Base-by-base conservation (phyloP, 208 protist species). In the Crithidia expoeki region DNA sequence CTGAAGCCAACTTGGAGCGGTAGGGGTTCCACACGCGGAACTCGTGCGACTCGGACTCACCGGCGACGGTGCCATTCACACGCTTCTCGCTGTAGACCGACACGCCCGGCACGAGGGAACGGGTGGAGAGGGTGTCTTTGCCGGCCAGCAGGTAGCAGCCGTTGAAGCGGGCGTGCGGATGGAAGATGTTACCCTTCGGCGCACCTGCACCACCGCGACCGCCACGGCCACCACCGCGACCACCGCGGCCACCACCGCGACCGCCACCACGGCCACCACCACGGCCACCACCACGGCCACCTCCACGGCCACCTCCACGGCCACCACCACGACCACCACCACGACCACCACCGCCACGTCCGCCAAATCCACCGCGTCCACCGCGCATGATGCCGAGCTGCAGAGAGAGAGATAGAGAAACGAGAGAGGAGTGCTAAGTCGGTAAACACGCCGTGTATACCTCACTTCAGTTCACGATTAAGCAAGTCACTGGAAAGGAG, bases 11-110 rank as follows among this genome's bases (percentile, higher is more conserved):
- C 94, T 99, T 99, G n/a, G 98, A 99, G 60, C 99, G 86, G 96
- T 99, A 99, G 17, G 99, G 99, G 85, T 99, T 99, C 99, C 99
- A 99, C 34, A 99, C 93, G 72, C 99, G 97, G 89, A 99, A 99
- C 90, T 99, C 99, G 67, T 99, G 97, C 84, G 99, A 99, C 46
- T 98, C 92, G 51, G 94, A 95, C 23, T 88, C 86, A 66, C 80
- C 79, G 58, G 90, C 81, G 28, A 84, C 82, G n/a, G 82, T 79
- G n/a, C 86, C 89, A 65, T 93, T 81, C 61, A 99, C 97, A 46
- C 99, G 88, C 88, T 99, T 99, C 87, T 99, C 99, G 27, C 98
- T 98, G 80, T 99, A 99, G 1, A 99, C 99, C 38, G 96, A 96
- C 56, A 99, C 97, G 6, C 99, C 99, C 34, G 98, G 96, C 33